A percentile compares a stretch with the other conserved stretches of the same genome.
Conservation (phyloP, 2,329 filamentous ascomycete genomes). For the Diaporthe citrichinensis region DNA sequence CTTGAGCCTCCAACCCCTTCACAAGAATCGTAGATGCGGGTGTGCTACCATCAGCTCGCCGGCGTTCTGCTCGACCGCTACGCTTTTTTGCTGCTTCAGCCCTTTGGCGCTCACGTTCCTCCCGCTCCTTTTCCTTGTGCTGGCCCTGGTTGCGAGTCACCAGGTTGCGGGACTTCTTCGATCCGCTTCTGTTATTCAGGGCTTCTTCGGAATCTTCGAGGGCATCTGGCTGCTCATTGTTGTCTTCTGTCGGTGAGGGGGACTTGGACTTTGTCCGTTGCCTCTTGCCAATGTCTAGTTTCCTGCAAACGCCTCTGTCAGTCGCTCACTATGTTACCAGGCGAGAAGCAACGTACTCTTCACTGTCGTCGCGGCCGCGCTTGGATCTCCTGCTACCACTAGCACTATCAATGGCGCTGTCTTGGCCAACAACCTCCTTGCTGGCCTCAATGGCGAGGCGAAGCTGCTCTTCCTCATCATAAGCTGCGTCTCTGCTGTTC, state of each 20-base stretch:
- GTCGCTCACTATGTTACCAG: constrained; percentile 36
- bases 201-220: constrained; percentile 83
- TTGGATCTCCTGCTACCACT: constrained; percentile 78
- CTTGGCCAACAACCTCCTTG: constrained; percentile 79
- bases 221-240: constrained; percentile 60
- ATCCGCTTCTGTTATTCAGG: constrained; percentile 62
- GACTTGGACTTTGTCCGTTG: constrained; percentile 87
- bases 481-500: constrained; percentile 95
- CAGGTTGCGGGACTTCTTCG: constrained; percentile 73
- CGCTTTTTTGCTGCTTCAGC: constrained; percentile 83
- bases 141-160: constrained; percentile 66
- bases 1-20: constrained; percentile 54
- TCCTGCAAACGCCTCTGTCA: constrained; percentile 64
- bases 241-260: constrained; percentile 67
- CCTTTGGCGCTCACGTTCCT: constrained; percentile 81
- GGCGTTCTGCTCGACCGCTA: constrained; percentile 84
- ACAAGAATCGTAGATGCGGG: constrained; percentile 42
- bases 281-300: constrained; percentile 80
- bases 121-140: constrained; percentile 70
- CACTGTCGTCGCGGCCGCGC: constrained; percentile 88
- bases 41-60: constrained; percentile 81
- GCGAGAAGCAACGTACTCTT: constrained; percentile 78
- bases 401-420: constrained; percentile 58
- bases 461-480: constrained; percentile 93
- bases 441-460: constrained; percentile 94